A percentile compares a stretch with the other conserved stretches of the same genome.
Evolutionary conservation across 495 filamentous ascomycete genomes (phyloP).

Genomic region (Parachaetomium inaequale): DNA sequence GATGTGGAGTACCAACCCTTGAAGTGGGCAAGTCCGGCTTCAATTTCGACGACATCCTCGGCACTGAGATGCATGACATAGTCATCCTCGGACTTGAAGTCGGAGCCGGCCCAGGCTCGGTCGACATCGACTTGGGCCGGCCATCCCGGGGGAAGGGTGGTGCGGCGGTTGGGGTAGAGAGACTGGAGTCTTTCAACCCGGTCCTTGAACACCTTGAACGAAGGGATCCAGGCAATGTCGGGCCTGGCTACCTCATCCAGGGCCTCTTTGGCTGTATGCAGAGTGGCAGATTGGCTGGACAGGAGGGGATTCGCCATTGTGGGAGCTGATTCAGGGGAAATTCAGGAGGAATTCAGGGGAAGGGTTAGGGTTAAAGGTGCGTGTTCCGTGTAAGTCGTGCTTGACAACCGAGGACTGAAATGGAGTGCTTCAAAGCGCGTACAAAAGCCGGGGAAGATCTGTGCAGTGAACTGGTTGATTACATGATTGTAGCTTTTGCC

Average conservation of each 20-base stretch:
- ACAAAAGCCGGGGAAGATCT: background rate
- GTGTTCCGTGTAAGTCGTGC: constrained; percentile 1
- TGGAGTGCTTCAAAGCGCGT: background rate
- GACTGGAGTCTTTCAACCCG: constrained; percentile 25
- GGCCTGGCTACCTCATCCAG: constrained; percentile 22
- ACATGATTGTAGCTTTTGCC: background rate
- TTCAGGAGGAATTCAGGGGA: constrained; percentile 6
- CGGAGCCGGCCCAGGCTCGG: constrained; percentile 29
- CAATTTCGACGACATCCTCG: constrained; percentile 30
- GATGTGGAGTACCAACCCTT: constrained; percentile 19
- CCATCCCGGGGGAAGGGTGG: constrained; percentile 29
- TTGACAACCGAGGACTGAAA: background rate
- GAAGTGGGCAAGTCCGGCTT: constrained; percentile 25
- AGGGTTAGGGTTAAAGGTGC: constrained; percentile 10
- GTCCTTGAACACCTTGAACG: constrained; percentile 30
- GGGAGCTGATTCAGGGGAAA: background rate
- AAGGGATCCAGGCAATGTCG: constrained; percentile 33
- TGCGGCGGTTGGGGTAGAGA: constrained; percentile 26
- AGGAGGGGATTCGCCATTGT: constrained; percentile 14
- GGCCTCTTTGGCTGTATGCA: background rate
- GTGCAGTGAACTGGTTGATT: background rate
- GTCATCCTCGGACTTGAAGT: constrained; percentile 30
- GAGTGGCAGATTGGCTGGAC: background rate
- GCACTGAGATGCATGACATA: constrained; percentile 23
- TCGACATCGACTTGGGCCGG: constrained; percentile 22